A percentile compares a stretch with the other conserved stretches of the same genome.
phyloP scores from a whole-genome alignment of 2,329 filamentous ascomycete species.

The Diaporthe sp. region DNA sequence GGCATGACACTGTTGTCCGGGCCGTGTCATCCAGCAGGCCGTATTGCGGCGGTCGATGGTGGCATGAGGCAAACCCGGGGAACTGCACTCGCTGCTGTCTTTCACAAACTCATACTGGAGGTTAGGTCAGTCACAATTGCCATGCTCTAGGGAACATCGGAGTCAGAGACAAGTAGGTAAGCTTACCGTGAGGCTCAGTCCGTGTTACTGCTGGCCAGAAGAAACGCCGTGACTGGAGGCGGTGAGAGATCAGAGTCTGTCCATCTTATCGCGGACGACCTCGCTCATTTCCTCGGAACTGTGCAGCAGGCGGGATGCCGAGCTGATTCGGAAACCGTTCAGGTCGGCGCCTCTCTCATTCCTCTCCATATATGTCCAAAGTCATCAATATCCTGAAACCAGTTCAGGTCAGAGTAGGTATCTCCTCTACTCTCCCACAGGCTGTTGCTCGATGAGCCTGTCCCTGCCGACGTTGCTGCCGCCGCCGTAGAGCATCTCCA shows the following conservation, averaged over 20 bases:
- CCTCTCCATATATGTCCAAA: neutral
- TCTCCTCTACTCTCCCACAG: conserved; percentile 16
- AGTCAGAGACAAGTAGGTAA: neutral
- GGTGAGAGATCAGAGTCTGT: neutral
- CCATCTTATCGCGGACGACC: neutral
- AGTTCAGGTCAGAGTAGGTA: neutral
- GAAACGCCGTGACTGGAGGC: neutral
- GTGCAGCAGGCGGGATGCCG: no score
- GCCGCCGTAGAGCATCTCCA: conserved; percentile 81
- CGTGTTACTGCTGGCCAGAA: neutral
- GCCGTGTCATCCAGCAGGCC: neutral
- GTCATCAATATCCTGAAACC: neutral
- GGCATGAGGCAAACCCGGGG: neutral
- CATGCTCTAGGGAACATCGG: neutral
- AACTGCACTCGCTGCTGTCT: neutral
- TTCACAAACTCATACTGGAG: neutral
- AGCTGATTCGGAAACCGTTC: neutral
- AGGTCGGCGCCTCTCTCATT: neutral
- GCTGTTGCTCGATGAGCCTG: conserved; percentile 37
- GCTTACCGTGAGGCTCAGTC: neutral
- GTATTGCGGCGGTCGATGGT: neutral
- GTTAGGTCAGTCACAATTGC: neutral
- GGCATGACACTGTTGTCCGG: neutral
- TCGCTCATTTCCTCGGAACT: no score
- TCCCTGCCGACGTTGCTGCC: conserved; percentile 46